phyloP scores from a whole-genome alignment of 2,329 filamentous ascomycete genomes.

The Fusarium sp. region DNA sequence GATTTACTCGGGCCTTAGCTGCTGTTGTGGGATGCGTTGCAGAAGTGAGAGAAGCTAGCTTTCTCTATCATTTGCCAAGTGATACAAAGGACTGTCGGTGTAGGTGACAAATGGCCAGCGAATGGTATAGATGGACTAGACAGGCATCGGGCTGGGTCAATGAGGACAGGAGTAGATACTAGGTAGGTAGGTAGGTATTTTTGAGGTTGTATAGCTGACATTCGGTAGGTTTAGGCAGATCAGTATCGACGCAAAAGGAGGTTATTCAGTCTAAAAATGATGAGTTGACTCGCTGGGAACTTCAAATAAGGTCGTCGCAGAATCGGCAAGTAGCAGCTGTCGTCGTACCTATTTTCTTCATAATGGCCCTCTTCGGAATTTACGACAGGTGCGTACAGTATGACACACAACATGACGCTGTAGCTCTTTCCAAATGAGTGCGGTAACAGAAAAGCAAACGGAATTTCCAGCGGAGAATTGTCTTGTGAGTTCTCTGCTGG shows the following conservation, averaged over 20 bases:
- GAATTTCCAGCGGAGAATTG: not conserved
- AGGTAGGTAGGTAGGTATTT: not conserved
- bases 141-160: not conserved
- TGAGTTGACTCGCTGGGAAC: not conserved
- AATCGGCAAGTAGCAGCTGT: conserved; percentile 11
- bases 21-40: not conserved
- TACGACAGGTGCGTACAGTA: conserved; percentile 17
- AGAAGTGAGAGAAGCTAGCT: not conserved
- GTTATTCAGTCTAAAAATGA: not conserved
- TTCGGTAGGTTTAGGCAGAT: not conserved
- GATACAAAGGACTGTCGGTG: conserved; percentile 22
- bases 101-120: not conserved
- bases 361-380: conserved; percentile 16
- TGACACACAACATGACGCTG: conserved; percentile 15
- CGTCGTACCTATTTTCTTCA: conserved; percentile 1
- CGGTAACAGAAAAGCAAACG: not conserved
- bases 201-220: not conserved
- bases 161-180: conserved; percentile 5
- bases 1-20: not conserved
- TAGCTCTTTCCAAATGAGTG: not conserved
- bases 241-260: not conserved
- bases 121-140: not conserved
- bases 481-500: not conserved
- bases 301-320: not conserved
- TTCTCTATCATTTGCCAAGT: conserved; percentile 9